These are phyloP conservation scores for Plenodomus lindquistii DNA, from an alignment of 2,329 filamentous ascomycete genomes.

Conservation along the genomic window DNA sequence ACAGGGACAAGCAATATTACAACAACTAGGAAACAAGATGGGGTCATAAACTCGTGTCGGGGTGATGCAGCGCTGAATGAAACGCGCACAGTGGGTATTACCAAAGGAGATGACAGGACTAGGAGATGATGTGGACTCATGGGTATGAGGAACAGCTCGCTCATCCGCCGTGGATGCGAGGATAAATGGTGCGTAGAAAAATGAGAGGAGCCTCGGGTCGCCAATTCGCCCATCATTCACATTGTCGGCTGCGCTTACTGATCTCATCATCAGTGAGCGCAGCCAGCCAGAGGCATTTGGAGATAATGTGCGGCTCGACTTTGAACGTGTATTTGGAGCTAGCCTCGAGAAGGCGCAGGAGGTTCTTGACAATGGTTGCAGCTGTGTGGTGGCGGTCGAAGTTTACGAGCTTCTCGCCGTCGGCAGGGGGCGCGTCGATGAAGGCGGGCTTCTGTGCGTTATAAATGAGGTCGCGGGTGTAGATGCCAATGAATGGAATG, in stretches of 20 bases:
- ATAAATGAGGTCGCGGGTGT: slow-evolving; percentile 82
- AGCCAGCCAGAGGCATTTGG: slow-evolving; percentile 84
- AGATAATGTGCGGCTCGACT: slow-evolving; percentile 75
- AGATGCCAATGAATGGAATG: slow-evolving; percentile 80
- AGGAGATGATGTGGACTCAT: slow-evolving; percentile 7
- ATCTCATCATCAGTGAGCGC: slow-evolving; percentile 78
- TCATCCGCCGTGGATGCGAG: slow-evolving; percentile 7
- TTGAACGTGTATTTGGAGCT: slow-evolving; percentile 75
- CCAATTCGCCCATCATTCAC: slow-evolving; percentile 33
- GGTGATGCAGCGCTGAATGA: slow-evolving; percentile 15
- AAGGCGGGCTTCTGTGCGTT: slow-evolving; percentile 79
- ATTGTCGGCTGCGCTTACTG: slow-evolving; percentile 34
- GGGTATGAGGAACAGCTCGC: slow-evolving; percentile 9
- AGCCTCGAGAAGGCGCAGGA: slow-evolving; percentile 77
- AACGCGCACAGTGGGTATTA: slow-evolving; percentile 24
- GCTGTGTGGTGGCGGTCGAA: slow-evolving; percentile 80
- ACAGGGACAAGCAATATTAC: slow-evolving; percentile 16
- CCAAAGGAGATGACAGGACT: slow-evolving; percentile 16
- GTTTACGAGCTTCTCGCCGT: slow-evolving; percentile 71
- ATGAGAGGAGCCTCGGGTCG: slow-evolving; percentile 5
- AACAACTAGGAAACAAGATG: slow-evolving; percentile 14
- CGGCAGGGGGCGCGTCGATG: slow-evolving; percentile 65
- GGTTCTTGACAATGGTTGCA: slow-evolving; percentile 76
- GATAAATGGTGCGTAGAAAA: not conserved
- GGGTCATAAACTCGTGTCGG: slow-evolving; percentile 35